Base-by-base conservation (phyloP, 1,139 yeast genomes). In the Candida anutae region DNA sequence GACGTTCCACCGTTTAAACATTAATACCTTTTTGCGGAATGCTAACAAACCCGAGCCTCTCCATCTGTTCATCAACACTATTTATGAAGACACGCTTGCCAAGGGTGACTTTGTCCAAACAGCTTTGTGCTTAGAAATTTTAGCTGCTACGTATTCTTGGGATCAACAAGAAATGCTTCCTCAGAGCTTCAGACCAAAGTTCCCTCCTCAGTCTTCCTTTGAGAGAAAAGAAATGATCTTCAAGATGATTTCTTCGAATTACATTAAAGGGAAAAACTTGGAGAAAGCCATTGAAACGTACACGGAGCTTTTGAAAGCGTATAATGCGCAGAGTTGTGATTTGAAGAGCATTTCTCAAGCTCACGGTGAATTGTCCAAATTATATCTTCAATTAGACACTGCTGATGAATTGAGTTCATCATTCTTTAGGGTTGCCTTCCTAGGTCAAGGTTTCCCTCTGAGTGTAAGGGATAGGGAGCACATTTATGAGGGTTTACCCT, bases 371-470 rank as follows among this genome's bases (percentile, higher is more conserved):
- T 63, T 85, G 43, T 75, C 88, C 14, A 70, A 73, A 41, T 58
- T 84, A 21, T 85, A 82, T 53, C 61, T 68, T 26, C 78, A 73
- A 31, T 63, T 85, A 39, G 88, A 81, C 46, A 64, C 74, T 15
- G 69, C 79, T 9, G 94, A 82, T 46, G 72, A 88, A 45, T 60
- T 77, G 29, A 73, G 79, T 20, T 85, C 95, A 16, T 76, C 88
- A 9, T 85, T 74, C 53, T 85, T 83, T 62, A 70, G 81, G 45
- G 87, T 85, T 32, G 70, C 83, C 14, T 83, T 80, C 43, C 71
- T 83, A 50, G 96, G 96, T 12, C 73, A 70, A 29, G 95, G 95
- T 3, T 85, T 85, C 66, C 95, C 95, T 9, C 62, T 63, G 21
- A 72, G 87, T 26, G 68, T 82, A 31, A 65, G 94, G 46, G 82